These are phyloP conservation scores for Darksidea phi DNA, from an alignment of 495 filamentous ascomycete species.

Conservation along the genomic window DNA sequence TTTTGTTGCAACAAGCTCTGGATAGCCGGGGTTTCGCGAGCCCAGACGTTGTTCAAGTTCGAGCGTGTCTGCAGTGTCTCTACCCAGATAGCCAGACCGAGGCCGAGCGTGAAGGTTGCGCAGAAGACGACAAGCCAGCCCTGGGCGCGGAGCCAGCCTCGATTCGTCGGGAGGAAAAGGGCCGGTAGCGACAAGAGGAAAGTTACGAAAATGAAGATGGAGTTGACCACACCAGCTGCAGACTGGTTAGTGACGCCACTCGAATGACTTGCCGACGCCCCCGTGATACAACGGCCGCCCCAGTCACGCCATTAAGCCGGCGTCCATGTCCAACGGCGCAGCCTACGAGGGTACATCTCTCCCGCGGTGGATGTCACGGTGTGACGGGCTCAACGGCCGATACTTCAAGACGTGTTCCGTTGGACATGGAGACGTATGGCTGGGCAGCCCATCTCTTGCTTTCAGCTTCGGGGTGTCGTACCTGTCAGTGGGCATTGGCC, in stretches of 20 bases:
- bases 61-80: slow-evolving; percentile 62
- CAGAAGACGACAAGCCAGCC: slow-evolving; percentile 60
- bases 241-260: slow-evolving; percentile 19
- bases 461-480: slow-evolving; percentile 38
- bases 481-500: slow-evolving; percentile 59
- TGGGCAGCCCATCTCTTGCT: slow-evolving; percentile 2
- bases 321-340: background rate
- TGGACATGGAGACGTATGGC: background rate
- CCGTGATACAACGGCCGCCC: slow-evolving; percentile 6
- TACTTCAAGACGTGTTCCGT: background rate
- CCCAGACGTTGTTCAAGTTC: slow-evolving; percentile 58
- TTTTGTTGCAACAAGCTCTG: slow-evolving; percentile 65
- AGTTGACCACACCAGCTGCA: slow-evolving; percentile 64
- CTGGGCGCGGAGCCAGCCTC: slow-evolving; percentile 49
- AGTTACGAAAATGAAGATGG: slow-evolving; percentile 60
- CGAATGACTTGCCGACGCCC: background rate
- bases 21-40: slow-evolving; percentile 47
- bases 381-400: background rate
- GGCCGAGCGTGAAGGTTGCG: slow-evolving; percentile 60
- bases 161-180: slow-evolving; percentile 42
- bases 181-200: slow-evolving; percentile 46
- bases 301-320: slow-evolving; percentile 1
- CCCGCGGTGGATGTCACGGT: background rate
- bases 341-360: background rate
- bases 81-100: slow-evolving; percentile 70